Percentiles rank a stretch among this genome's conserved stretches.
phyloP scores from a whole-genome alignment of 1,284 basidiomycete genomes.

The Heterobasidion annosum region DNA sequence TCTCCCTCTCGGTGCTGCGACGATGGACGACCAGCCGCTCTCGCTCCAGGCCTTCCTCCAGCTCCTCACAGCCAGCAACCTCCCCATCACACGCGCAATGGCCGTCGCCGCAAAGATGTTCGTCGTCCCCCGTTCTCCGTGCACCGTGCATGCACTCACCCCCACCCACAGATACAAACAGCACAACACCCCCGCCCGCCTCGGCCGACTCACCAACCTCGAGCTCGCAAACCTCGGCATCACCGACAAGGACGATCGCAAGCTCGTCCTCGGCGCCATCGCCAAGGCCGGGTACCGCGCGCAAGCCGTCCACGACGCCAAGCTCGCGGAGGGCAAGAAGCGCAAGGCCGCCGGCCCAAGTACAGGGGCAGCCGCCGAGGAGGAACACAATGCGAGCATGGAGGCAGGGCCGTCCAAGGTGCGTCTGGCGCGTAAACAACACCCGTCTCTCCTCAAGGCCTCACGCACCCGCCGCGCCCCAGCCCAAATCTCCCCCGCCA shows the following conservation, averaged over 20 bases:
- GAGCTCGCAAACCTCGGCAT: constrained; percentile 52
- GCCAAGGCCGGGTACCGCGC: constrained; percentile 48
- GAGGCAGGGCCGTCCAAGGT: not conserved
- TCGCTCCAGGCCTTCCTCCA: constrained; percentile 66
- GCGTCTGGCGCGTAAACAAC: not conserved
- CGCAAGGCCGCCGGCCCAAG: constrained; percentile 6
- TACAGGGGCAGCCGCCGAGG: not conserved
- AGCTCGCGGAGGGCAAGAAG: constrained; percentile 14
- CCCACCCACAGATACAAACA: constrained; percentile 56
- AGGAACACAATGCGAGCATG: not conserved
- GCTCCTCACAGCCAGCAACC: constrained; percentile 50
- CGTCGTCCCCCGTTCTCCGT: constrained; percentile 2
- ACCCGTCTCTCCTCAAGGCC: no score
- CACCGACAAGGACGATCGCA: constrained; percentile 62
- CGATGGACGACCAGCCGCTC: not conserved
- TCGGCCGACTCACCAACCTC: constrained; percentile 49
- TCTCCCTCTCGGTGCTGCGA: not conserved
- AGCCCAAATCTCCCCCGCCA: no score
- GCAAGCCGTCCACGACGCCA: constrained; percentile 5
- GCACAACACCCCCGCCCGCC: constrained; percentile 51
- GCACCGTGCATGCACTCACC: constrained; percentile 4
- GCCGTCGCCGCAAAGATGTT: constrained; percentile 38
- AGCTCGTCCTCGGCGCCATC: constrained; percentile 51
- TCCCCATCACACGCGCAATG: constrained; percentile 73
- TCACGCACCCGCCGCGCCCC: no score